Percentiles rank a stretch among this genome's conserved stretches.
Conservation (phyloP, 176 grass and related monocot species). For the Musa itinerans region DNA sequence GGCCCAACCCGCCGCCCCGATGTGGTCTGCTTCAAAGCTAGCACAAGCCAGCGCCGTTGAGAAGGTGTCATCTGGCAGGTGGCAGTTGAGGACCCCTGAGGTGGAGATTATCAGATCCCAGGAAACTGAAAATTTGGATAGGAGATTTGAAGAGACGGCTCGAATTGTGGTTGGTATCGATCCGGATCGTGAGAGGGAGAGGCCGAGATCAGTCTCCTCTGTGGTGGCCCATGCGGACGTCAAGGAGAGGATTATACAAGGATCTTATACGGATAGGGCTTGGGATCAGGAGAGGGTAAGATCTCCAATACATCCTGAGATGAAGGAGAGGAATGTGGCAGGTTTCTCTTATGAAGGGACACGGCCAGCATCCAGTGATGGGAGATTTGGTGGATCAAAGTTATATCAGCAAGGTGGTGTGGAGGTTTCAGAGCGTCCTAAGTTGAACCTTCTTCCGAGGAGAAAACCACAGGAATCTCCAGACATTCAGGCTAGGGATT, state of each 20-base stretch:
- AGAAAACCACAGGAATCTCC: slow-evolving; percentile 50
- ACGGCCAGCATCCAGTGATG: slow-evolving; percentile 57
- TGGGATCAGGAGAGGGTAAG: not conserved
- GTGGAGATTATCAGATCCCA: slow-evolving; percentile 13
- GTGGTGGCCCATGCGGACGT: not conserved
- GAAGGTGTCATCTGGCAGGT: slow-evolving; percentile 83
- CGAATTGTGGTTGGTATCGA: not conserved
- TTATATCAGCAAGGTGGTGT: not conserved
- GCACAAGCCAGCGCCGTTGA: slow-evolving; percentile 90
- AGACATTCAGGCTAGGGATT: slow-evolving; percentile 23
- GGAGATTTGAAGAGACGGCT: slow-evolving; percentile 2
- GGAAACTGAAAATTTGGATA: not conserved
- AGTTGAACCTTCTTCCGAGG: slow-evolving; percentile 78
- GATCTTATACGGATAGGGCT: not conserved
- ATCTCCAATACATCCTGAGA: slow-evolving; percentile 6
- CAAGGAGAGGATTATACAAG: not conserved
- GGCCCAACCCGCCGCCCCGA: not conserved
- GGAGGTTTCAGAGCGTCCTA: slow-evolving; percentile 48
- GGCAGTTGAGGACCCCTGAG: slow-evolving; percentile 37
- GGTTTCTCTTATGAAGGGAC: slow-evolving; percentile 7
- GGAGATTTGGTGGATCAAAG: slow-evolving; percentile 34
- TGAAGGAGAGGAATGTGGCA: not conserved
- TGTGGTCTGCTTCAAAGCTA: slow-evolving; percentile 62
- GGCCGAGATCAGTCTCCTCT: not conserved
- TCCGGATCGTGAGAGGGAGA: not conserved